phyloP scores from a whole-genome alignment of 768 basidiomycete species.

The Rhizopogon vesiculosus region DNA sequence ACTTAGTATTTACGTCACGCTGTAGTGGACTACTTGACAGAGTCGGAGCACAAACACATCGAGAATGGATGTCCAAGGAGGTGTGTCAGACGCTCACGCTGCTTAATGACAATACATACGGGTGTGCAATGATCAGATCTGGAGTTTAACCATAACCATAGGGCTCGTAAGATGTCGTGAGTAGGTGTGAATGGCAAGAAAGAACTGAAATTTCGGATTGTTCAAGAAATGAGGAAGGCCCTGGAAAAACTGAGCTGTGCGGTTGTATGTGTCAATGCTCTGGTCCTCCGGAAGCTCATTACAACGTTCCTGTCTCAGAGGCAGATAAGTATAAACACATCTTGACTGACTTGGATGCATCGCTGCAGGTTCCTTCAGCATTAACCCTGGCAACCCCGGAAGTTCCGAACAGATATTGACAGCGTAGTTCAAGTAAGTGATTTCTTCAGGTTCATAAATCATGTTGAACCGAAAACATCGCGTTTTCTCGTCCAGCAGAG shows the following conservation, averaged over 20 bases:
- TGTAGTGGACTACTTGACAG: no score
- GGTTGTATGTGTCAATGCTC: constrained; percentile 3
- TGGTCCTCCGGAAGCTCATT: constrained; percentile 1
- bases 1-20: no score
- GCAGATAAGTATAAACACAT: constrained; percentile 14
- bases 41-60: no score
- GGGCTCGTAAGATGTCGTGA: no score
- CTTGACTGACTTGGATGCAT: constrained; percentile 2
- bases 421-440: constrained; percentile 14
- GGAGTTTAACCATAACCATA: no score
- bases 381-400: background rate
- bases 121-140: no score
- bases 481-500: no score
- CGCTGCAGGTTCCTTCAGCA: background rate
- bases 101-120: no score
- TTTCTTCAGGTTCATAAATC: constrained; percentile 11
- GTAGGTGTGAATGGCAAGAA: no score
- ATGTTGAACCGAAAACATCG: background rate
- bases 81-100: no score
- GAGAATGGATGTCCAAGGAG: no score
- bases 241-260: background rate
- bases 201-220: constrained; percentile 1
- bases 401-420: constrained; percentile 21
- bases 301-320: constrained; percentile 4
- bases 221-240: background rate